A percentile compares a stretch with the other conserved stretches of the same genome.
Evolutionary conservation across 192 early-diverging fungal genomes (phyloP).

Genomic region (Lunasporangiospora selenospora): DNA sequence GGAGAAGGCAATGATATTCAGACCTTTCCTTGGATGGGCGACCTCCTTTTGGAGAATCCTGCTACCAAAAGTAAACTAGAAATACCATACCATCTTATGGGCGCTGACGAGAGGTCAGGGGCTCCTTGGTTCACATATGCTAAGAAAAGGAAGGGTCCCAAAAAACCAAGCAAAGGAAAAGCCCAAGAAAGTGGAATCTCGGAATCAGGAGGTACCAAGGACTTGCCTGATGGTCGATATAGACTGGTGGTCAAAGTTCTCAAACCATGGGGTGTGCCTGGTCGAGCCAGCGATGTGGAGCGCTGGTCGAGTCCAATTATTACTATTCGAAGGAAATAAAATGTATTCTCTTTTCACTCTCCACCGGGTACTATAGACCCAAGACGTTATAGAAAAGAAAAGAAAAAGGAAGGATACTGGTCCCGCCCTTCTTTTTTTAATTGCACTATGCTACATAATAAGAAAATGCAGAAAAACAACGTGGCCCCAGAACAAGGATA

Average conservation of each 20-base stretch:
- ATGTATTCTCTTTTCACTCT: not conserved
- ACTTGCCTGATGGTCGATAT: constrained; percentile 35
- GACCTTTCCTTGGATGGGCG: constrained; percentile 24
- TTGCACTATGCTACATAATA: too few relatives aligned
- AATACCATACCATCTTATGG: too few relatives aligned
- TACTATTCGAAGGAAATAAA: constrained; percentile 19
- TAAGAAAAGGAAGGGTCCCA: not conserved
- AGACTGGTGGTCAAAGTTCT: constrained; percentile 36
- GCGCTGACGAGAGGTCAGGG: not conserved
- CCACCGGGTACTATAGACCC: not conserved
- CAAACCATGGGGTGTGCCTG: constrained; percentile 36
- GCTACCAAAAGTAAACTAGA: too few relatives aligned
- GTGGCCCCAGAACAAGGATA: too few relatives aligned
- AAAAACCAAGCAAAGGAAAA: not conserved
- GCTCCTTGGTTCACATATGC: too few relatives aligned
- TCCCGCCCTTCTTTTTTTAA: not conserved
- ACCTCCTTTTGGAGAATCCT: constrained; percentile 30
- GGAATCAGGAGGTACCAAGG: not conserved
- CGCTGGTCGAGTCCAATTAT: constrained; percentile 37
- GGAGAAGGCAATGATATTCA: constrained; percentile 16
- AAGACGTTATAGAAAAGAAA: not conserved
- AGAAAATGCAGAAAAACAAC: too few relatives aligned
- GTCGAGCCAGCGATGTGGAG: constrained; percentile 33
- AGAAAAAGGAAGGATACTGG: not conserved
- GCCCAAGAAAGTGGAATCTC: not conserved